Evolutionary conservation across 768 basidiomycete genomes (phyloP), one percentile per base, ranked within the genome.

Genomic region (Xerocomellus dryophilus): DNA sequence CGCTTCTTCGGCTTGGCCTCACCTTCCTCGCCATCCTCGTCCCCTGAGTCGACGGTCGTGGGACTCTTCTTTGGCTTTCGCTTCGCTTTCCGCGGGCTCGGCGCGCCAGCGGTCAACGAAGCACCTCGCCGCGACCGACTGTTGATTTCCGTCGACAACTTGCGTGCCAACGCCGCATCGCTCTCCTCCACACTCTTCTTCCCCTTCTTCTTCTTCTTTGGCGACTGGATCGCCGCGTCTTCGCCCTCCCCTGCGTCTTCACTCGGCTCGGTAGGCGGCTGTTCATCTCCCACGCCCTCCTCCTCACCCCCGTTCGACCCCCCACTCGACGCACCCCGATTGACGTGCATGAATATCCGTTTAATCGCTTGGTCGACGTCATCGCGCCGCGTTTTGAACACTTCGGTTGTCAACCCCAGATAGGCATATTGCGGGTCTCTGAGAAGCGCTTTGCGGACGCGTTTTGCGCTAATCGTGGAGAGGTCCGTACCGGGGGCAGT

Each of bases 381-480:
- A 17, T 73, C 68, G 64, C 86, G 89, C 71, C 87, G 72, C 59
- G 81, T 78, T 64, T 84, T 88, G 55, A 95, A 66, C 47, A 79
- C 72, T 27, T 83, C 83, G 23, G 77, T 51, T 8, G 85, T 82
- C 50, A 90, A 65, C 18, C 77, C 70, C 9, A 69, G 83, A 77
- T 56, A 73, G 50, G 53, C 53, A 50, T 61, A 59, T 11, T 47
- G 43, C 1, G 61, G 58, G 29, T 70, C 64, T 55, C 81, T 81
- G 52, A 81, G 61, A 62, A 57, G 93, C 74, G 84, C 81, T 65
- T 86, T 87, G 59, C 94, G 83, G 62, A 97, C 92, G 72, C 84
- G 85, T 74, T 92, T 96, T 43, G 93, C 93, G 67, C 85, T 89
- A 71, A 93, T 90, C 43, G 86, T 88, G 43, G 76, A 57, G 63